Conservation (phyloP, 495 filamentous ascomycete species). For the Podospora pseudopauciseta region DNA sequence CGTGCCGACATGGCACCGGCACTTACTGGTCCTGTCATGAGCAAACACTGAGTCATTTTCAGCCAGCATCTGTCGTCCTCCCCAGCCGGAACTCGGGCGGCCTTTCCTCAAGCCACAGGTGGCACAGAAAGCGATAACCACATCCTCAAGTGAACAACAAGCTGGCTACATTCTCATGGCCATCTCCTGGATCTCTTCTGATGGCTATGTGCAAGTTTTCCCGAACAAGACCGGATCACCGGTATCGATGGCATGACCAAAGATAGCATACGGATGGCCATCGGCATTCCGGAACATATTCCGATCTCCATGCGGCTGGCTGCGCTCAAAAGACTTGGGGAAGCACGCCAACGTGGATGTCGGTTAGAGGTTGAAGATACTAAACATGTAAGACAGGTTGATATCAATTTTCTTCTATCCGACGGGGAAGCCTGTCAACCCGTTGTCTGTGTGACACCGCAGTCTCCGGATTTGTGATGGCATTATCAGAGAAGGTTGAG, state of each 20-base stretch:
- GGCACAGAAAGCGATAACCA: neutral
- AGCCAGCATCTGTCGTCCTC: neutral
- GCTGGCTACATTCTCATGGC: neutral
- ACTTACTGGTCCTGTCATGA: neutral
- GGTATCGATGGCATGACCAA: neutral
- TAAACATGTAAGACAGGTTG: neutral
- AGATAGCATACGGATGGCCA: neutral
- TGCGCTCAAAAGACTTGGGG: neutral
- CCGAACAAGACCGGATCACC: neutral
- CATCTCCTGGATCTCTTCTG: neutral
- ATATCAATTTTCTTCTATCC: neutral
- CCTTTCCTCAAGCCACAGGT: neutral
- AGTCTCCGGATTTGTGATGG: neutral
- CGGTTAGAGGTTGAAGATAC: neutral
- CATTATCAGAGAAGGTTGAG: neutral
- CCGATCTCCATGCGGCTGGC: neutral
- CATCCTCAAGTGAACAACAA: neutral
- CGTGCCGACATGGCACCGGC: neutral
- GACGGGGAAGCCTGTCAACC: neutral
- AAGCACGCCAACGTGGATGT: neutral
- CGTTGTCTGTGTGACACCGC: neutral
- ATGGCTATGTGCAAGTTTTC: neutral
- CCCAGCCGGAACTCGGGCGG: neutral
- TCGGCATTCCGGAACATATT: neutral
- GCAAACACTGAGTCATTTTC: neutral